Evolutionary conservation across 768 basidiomycete genomes (phyloP).

Genomic region (Tricholoma terreum): DNA sequence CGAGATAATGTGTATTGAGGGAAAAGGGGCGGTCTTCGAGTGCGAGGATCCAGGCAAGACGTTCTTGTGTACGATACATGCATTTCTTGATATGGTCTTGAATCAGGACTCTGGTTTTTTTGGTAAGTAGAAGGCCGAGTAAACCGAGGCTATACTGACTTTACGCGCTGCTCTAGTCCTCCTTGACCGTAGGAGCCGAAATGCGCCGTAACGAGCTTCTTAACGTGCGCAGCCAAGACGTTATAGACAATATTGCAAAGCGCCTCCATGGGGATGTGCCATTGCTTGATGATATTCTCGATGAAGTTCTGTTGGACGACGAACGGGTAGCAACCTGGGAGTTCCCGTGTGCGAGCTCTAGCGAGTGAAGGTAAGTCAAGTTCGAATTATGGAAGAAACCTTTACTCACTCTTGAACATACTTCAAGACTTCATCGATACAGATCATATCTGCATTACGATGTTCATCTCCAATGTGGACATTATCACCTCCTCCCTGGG

Average conservation of each 20-base stretch:
- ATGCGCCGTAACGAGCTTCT: conserved; percentile 42
- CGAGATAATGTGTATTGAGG: conserved; percentile 46
- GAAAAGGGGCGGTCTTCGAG: conserved; percentile 46
- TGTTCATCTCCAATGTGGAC: no score
- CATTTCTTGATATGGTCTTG: conserved; percentile 48
- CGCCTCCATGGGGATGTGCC: conserved; percentile 43
- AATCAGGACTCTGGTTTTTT: conserved; percentile 40
- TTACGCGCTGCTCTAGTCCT: conserved; percentile 45
- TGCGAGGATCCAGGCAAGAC: conserved; percentile 43
- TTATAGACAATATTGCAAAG: conserved; percentile 42
- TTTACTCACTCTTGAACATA: conserved; percentile 43
- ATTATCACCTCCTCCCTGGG: no score
- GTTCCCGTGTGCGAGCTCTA: conserved; percentile 69
- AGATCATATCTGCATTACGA: conserved; percentile 27
- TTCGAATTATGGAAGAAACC: neutral
- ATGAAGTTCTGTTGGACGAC: conserved; percentile 56
- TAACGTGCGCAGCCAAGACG: conserved; percentile 38
- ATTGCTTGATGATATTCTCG: conserved; percentile 37
- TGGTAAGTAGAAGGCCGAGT: neutral
- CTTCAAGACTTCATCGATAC: conserved; percentile 50
- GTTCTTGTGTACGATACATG: conserved; percentile 34
- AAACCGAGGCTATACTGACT: conserved; percentile 19
- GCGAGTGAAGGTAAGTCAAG: neutral
- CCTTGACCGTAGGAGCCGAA: conserved; percentile 56
- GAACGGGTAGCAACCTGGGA: conserved; percentile 66